phyloP scores from a whole-genome alignment of 2,329 filamentous ascomycete species.

The Colletotrichum liaoningense region DNA sequence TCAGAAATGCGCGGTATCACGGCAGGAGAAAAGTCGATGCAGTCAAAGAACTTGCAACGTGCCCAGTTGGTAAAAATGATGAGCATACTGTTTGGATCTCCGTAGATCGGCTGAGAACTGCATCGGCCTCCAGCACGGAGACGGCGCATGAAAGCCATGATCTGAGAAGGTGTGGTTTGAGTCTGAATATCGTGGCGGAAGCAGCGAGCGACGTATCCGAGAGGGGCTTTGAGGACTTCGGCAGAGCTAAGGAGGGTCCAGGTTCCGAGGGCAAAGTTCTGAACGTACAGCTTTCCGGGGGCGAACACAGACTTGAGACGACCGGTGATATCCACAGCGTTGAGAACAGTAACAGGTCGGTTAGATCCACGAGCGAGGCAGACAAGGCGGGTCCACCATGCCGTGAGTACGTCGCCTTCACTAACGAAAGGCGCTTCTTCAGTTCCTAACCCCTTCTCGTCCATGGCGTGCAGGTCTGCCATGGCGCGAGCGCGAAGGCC shows the following conservation, averaged over 20 bases:
- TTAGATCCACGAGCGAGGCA: conserved; percentile 20
- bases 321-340: conserved; percentile 43
- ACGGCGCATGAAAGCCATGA: conserved; percentile 43
- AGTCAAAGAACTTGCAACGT: conserved; percentile 47
- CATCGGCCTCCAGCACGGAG: conserved; percentile 37
- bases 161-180: conserved; percentile 48
- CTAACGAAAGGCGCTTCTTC: conserved; percentile 51
- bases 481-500: conserved; percentile 45
- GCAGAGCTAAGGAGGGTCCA: conserved; percentile 40
- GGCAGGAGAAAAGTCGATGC: conserved; percentile 50
- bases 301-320: conserved; percentile 38
- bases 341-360: conserved; percentile 40
- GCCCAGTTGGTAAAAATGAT: conserved; percentile 54
- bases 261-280: conserved; percentile 41
- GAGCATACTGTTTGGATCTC: conserved; percentile 45
- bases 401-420: conserved; percentile 57
- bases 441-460: conserved; percentile 22
- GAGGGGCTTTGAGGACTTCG: conserved; percentile 37
- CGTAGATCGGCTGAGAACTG: conserved; percentile 42
- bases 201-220: conserved; percentile 43
- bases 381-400: conserved; percentile 49
- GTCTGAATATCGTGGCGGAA: conserved; percentile 47
- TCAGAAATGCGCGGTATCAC: conserved; percentile 35
- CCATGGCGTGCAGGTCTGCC: conserved; percentile 41
- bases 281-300: conserved; percentile 38